A percentile compares a stretch with the other conserved stretches of the same genome.
Conservation (phyloP, 176 grass and related monocot species). For the barley (Hordeum vulgare) region DNA sequence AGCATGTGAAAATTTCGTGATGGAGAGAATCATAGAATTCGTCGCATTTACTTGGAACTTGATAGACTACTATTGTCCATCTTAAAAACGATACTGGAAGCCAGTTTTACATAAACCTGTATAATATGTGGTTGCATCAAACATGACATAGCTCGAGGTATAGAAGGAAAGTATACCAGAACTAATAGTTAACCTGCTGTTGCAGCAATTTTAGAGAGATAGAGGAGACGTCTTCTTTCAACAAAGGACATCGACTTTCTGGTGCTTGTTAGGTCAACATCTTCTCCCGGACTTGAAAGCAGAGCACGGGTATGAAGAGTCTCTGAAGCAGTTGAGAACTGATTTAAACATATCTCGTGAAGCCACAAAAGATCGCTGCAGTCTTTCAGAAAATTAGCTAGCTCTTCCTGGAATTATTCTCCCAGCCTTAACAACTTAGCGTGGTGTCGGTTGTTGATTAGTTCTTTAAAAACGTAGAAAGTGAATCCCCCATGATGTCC, state of each 20-base stretch:
- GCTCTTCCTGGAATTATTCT: conserved; percentile 94
- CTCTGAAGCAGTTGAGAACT: conserved; percentile 74
- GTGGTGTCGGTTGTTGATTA: conserved; percentile 45
- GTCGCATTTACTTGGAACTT: background rate
- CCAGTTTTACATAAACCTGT: conserved; percentile 14
- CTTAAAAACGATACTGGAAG: background rate
- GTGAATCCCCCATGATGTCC: conserved; percentile 92
- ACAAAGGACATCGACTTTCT: conserved; percentile 42
- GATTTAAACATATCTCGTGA: conserved; percentile 82
- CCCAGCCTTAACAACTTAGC: conserved; percentile 89
- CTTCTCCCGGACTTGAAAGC: conserved; percentile 25
- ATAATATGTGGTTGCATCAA: background rate
- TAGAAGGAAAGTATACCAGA: background rate
- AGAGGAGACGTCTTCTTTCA: conserved; percentile 80
- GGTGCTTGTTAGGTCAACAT: conserved; percentile 29
- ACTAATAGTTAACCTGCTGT: conserved; percentile 66
- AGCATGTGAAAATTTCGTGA: conserved; percentile 17
- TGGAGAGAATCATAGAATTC: background rate
- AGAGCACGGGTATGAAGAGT: conserved; percentile 72
- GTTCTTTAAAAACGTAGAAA: conserved; percentile 79
- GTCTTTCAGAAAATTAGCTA: conserved; percentile 81
- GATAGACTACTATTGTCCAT: conserved; percentile 6
- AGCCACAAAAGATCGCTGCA: conserved; percentile 76
- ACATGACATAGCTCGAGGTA: background rate
- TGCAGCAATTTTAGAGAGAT: conserved; percentile 96